These are phyloP conservation scores for Fraxinus greggii DNA, from an alignment of 305 asterid species.

Conservation along the genomic window DNA sequence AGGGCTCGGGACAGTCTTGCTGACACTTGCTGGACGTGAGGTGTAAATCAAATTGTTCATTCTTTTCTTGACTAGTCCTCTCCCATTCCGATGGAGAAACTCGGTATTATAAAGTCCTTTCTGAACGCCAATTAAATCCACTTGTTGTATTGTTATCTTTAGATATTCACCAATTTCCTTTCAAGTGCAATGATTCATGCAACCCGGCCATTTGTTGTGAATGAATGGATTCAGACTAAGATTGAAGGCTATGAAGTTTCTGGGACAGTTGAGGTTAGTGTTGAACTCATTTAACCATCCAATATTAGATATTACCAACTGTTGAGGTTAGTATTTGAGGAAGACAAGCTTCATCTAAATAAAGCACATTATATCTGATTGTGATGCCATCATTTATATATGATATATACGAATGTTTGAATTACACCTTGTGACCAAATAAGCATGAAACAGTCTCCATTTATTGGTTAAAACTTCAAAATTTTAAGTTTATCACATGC, in stretches of 20 bases:
- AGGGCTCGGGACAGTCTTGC: slow-evolving; percentile 92
- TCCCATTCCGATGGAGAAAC: not conserved
- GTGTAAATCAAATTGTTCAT: slow-evolving; percentile 36
- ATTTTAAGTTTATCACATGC: not conserved
- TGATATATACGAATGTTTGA: slow-evolving; percentile 1
- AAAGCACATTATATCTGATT: not conserved
- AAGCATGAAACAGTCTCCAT: not conserved
- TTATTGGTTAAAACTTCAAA: slow-evolving; percentile 5
- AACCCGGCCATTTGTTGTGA: slow-evolving; percentile 84
- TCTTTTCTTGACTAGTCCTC: slow-evolving; percentile 3
- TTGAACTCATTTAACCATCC: slow-evolving; percentile 19
- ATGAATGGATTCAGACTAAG: slow-evolving; percentile 92
- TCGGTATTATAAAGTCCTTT: slow-evolving; percentile 4
- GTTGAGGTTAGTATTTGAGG: slow-evolving; percentile 14
- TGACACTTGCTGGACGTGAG: slow-evolving; percentile 99
- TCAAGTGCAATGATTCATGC: slow-evolving; percentile 95
- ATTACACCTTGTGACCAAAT: not conserved
- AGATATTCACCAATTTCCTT: slow-evolving; percentile 93
- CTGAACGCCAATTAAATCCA: slow-evolving; percentile 22
- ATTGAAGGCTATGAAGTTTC: slow-evolving; percentile 95
- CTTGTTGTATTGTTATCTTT: slow-evolving; percentile 25
- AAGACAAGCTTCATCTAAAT: slow-evolving; percentile 4
- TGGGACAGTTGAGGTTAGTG: slow-evolving; percentile 93
- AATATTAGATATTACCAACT: slow-evolving; percentile 2
- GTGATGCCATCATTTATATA: slow-evolving; percentile 5